Base-by-base conservation (phyloP, 2,329 filamentous ascomycete genomes). In the Lachnellula suecica region DNA sequence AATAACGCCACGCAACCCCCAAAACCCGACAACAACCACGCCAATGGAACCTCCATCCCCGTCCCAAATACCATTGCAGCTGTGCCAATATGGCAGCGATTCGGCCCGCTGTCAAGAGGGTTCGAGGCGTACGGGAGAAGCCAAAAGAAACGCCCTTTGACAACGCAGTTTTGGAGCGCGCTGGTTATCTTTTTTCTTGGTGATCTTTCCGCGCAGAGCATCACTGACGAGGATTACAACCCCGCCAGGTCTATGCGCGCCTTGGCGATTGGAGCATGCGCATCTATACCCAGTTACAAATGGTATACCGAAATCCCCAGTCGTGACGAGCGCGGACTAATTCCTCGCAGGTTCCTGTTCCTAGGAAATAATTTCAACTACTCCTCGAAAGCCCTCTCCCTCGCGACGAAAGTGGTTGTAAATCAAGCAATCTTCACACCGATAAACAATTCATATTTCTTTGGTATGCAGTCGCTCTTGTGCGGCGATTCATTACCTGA, bases 281-380 rank as follows among this genome's bases (percentile, higher is more conserved):
- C 81, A 10, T 84, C 87, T 17, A 89, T 96, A 53, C 92, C 92
- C 1, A 82, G 81, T 42, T 96, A 92, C 68, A 82, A 83, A 63
- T 96, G 91, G 91, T 95, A n/a, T n/a, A n/a, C n/a, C n/a, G n/a
- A n/a, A n/a, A n/a, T n/a, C n/a, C n/a, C n/a, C n/a, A n/a, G n/a
- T n/a, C n/a, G n/a, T n/a, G n/a, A n/a, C n/a, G n/a, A n/a, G n/a
- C n/a, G n/a, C n/a, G n/a, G n/a, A n/a, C n/a, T n/a, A n/a, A n/a
- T n/a, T n/a, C n/a, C 10, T 22, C 17, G 40, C 56, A 89, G 87
- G 87, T 89, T 90, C 72, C 76, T 92, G 60, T 95, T 87, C 71
- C 80, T 97, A 13, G 86, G 88, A 38, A 78, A 82, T 53, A 80
- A 85, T 71, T 96, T 96, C 79, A 96, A 96, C 73, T 96, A 89